These are phyloP conservation scores for Pseudogymnoascus verrucosus DNA, from an alignment of 2,329 filamentous ascomycete species.

Conservation along the genomic window DNA sequence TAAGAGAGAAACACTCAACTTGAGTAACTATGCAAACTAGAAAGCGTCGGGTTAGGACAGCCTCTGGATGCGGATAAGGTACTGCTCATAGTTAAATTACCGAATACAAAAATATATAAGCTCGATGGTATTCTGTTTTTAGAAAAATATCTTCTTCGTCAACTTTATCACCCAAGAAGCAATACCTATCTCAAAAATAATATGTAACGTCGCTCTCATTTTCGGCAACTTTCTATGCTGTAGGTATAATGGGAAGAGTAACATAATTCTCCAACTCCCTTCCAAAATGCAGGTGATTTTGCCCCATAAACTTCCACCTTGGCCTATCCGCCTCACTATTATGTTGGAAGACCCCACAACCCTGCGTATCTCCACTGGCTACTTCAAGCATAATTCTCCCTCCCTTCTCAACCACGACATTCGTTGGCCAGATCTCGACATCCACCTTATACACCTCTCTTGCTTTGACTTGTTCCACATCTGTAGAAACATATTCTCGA, in stretches of 20 bases:
- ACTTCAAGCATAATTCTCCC: neutral
- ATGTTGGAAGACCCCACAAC: neutral
- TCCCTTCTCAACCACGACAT: neutral
- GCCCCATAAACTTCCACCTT: slow-evolving; percentile 35
- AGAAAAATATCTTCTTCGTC: neutral
- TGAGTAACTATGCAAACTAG: neutral
- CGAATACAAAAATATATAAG: too few species aligned
- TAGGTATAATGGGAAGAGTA: slow-evolving; percentile 44
- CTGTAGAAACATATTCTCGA: neutral
- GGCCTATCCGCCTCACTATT: slow-evolving; percentile 22
- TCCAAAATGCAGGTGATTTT: slow-evolving; percentile 47
- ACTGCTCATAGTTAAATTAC: neutral
- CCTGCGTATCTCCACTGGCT: neutral
- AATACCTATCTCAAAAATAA: neutral
- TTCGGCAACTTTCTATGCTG: slow-evolving; percentile 5
- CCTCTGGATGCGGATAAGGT: neutral
- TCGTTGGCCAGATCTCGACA: neutral
- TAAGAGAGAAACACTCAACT: neutral
- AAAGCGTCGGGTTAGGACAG: neutral
- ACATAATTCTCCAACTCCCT: slow-evolving; percentile 42
- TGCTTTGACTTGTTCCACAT: neutral
- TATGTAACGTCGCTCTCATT: neutral
- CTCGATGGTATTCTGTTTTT: neutral
- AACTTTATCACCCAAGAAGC: neutral
- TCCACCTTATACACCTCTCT: neutral